Percentiles rank a stretch among this genome's conserved stretches.
Evolutionary conservation across 495 filamentous ascomycete species (phyloP).

Genomic region (Elaphomyces granulatus): DNA sequence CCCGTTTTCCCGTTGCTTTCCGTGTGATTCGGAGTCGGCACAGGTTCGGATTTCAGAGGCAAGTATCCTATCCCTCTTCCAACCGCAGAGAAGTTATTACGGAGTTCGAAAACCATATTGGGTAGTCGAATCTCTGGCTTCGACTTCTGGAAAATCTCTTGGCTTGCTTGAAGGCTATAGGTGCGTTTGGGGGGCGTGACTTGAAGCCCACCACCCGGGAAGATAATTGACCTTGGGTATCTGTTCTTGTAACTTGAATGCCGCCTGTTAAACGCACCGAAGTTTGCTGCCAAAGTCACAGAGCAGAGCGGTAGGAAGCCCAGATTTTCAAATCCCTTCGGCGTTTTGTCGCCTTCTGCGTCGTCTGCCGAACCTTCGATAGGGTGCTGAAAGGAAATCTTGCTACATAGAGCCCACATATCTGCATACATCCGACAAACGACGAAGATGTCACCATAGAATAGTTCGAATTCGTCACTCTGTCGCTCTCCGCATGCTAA

Average conservation of each 20-base stretch:
- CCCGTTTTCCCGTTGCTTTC: too few species aligned
- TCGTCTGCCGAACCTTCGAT: not conserved
- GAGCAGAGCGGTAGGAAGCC: conserved; percentile 22
- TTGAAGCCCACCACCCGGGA: conserved; percentile 16
- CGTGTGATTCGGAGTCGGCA: too few species aligned
- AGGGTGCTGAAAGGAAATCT: conserved; percentile 7
- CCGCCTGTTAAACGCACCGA: conserved; percentile 13
- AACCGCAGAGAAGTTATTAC: not conserved
- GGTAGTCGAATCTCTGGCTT: not conserved
- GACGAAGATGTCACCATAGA: conserved; percentile 15
- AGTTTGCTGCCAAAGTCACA: conserved; percentile 20
- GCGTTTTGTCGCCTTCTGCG: not conserved
- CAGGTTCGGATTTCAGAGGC: too few species aligned
- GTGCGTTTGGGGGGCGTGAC: conserved; percentile 17
- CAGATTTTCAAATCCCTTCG: conserved; percentile 3
- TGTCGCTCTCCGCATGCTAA: conserved; percentile 5
- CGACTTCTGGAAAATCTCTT: conserved; percentile 8
- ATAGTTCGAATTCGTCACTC: conserved; percentile 17
- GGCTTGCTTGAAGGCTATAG: conserved; percentile 15
- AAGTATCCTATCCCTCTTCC: too few species aligned
- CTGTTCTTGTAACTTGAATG: conserved; percentile 4
- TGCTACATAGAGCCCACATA: conserved; percentile 21
- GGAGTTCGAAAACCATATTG: not conserved
- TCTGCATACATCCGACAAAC: conserved; percentile 20
- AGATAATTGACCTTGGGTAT: conserved; percentile 1